phyloP scores from a whole-genome alignment of 768 basidiomycete species.

The Tylopilus intermedius region DNA sequence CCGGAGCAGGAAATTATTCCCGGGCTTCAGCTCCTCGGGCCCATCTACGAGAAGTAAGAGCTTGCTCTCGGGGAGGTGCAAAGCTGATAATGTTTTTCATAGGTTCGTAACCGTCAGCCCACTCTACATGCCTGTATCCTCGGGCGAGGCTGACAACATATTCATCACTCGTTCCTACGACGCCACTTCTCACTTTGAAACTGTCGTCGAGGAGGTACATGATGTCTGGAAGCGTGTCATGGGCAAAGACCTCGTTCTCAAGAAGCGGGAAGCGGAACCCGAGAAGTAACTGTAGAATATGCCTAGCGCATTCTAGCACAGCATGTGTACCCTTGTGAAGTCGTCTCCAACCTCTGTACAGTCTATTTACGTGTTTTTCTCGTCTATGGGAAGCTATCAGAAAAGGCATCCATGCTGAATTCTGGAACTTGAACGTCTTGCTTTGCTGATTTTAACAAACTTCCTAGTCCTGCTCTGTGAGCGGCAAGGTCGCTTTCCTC shows the following conservation, averaged over 20 bases:
- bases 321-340: constrained; percentile 12
- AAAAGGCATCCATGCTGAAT: constrained; percentile 81
- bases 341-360: constrained; percentile 2
- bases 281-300: constrained; percentile 36
- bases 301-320: constrained; percentile 3
- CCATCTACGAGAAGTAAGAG: constrained; percentile 87
- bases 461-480: constrained; percentile 72
- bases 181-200: constrained; percentile 98
- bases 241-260: constrained; percentile 74
- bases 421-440: constrained; percentile 82
- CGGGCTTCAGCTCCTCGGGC: constrained; percentile 85
- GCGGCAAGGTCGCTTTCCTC: constrained; percentile 58
- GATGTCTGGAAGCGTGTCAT: constrained; percentile 91
- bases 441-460: constrained; percentile 86
- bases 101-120: constrained; percentile 91
- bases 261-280: constrained; percentile 76
- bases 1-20: constrained; percentile 93
- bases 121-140: constrained; percentile 81
- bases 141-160: constrained; percentile 81
- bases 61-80: not conserved
- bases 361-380: not conserved
- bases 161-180: constrained; percentile 98
- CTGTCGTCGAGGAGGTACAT: constrained; percentile 93
- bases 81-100: constrained; percentile 10
- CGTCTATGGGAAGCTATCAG: constrained; percentile 26